Evolutionary conservation across 495 filamentous ascomycete species (phyloP).

Genomic region (Penicillium cosmopolitanum): DNA sequence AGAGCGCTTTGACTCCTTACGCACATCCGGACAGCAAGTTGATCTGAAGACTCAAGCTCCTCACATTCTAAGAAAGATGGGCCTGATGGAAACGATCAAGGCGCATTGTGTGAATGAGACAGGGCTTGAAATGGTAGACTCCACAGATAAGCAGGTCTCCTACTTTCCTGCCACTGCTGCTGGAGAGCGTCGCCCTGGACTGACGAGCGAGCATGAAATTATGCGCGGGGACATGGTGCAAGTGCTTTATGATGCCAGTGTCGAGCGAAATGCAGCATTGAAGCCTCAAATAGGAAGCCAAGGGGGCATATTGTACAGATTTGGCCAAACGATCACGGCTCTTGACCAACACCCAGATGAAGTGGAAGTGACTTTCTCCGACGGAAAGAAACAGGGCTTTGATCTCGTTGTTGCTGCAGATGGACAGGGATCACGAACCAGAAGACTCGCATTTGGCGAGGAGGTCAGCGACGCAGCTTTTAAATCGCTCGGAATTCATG

Average conservation of each 20-base stretch:
- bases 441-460: slow-evolving; percentile 32
- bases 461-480: slow-evolving; percentile 25
- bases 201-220: slow-evolving; percentile 52
- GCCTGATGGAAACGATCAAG: slow-evolving; percentile 3
- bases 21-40: slow-evolving; percentile 7
- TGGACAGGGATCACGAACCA: slow-evolving; percentile 47
- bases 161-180: slow-evolving; percentile 8
- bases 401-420: slow-evolving; percentile 57
- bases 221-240: slow-evolving; percentile 48
- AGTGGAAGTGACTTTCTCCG: slow-evolving; percentile 41
- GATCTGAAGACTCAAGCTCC: slow-evolving; percentile 7
- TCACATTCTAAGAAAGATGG: slow-evolving; percentile 10
- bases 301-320: slow-evolving; percentile 25
- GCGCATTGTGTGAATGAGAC: slow-evolving; percentile 4
- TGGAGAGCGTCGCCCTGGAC: slow-evolving; percentile 18
- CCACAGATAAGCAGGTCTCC: slow-evolving; percentile 2
- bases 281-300: not conserved
- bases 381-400: slow-evolving; percentile 37
- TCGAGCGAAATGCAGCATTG: slow-evolving; percentile 6
- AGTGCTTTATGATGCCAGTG: slow-evolving; percentile 38
- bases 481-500: slow-evolving; percentile 29
- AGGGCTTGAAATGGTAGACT: slow-evolving; percentile 11
- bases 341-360: slow-evolving; percentile 18
- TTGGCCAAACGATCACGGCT: slow-evolving; percentile 28
- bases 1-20: slow-evolving; percentile 7